These are phyloP conservation scores for Streptanthus diversifolius DNA, from an alignment of 345 rosid genomes.

Conservation along the genomic window DNA sequence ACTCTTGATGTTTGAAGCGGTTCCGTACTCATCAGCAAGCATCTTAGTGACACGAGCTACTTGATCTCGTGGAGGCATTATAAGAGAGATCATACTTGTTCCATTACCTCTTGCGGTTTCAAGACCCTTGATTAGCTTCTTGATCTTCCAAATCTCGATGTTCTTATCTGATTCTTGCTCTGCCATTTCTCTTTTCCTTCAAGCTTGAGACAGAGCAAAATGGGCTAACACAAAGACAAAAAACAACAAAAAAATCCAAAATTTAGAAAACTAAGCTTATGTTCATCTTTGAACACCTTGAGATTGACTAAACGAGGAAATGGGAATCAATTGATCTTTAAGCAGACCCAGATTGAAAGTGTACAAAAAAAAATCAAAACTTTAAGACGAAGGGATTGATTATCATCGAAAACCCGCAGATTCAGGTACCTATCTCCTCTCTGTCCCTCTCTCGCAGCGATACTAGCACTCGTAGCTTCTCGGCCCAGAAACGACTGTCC, in stretches of 20 bases:
- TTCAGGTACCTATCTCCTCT: not conserved
- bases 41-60: constrained; percentile 85
- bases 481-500: not conserved
- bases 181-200: constrained; percentile 42
- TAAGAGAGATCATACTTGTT: constrained; percentile 92
- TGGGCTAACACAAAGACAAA: not conserved
- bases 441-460: not conserved
- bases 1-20: constrained; percentile 90
- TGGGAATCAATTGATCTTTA: not conserved
- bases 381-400: not conserved
- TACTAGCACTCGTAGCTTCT: not conserved
- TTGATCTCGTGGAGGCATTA: constrained; percentile 91
- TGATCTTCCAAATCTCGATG: constrained; percentile 90
- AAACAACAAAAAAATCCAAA: not conserved
- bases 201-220: constrained; percentile 5
- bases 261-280: not conserved
- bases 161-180: constrained; percentile 85
- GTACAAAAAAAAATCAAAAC: not conserved
- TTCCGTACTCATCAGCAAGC: constrained; percentile 90
- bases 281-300: constrained; percentile 1
- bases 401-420: not conserved
- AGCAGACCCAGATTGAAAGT: constrained; percentile 7
- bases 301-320: not conserved
- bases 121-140: constrained; percentile 77
- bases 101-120: constrained; percentile 92